phyloP scores from a whole-genome alignment of 2,329 filamentous ascomycete species.

The Sarocladium kiliense region DNA sequence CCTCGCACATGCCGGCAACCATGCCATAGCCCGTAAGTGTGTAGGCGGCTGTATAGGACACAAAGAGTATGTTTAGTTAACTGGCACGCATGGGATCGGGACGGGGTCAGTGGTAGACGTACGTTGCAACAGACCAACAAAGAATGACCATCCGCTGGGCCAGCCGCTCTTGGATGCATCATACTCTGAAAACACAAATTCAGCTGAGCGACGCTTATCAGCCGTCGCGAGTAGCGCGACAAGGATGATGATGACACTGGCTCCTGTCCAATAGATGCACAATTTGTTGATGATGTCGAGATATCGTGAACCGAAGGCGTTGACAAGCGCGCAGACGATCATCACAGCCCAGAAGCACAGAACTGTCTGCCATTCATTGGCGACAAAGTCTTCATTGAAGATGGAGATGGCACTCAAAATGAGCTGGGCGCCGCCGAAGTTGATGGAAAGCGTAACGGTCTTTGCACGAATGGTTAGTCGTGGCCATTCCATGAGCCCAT shows the following conservation, averaged over 20 bases:
- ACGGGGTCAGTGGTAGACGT: too few species aligned
- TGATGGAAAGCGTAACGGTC: conserved; percentile 44
- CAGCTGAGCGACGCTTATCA: conserved; percentile 56
- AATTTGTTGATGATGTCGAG: conserved; percentile 65
- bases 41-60: conserved; percentile 26
- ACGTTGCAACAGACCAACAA: conserved; percentile 48
- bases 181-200: conserved; percentile 64
- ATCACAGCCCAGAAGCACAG: conserved; percentile 67
- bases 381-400: conserved; percentile 53
- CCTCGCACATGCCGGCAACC: conserved; percentile 51
- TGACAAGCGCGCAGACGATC: conserved; percentile 58
- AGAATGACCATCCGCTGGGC: conserved; percentile 60
- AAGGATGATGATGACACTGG: conserved; percentile 64
- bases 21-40: conserved; percentile 45
- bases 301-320: conserved; percentile 54
- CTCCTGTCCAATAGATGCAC: conserved; percentile 68
- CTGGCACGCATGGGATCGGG: too few species aligned
- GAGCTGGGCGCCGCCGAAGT: conserved; percentile 65
- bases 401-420: conserved; percentile 64
- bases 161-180: conserved; percentile 65
- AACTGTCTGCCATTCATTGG: conserved; percentile 67
- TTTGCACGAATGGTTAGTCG: not conserved
- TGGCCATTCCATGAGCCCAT: not conserved
- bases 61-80: conserved; percentile 11
- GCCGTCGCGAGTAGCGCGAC: conserved; percentile 64